Conservation (phyloP, 208 protist species). For the Trypanosoma rangeli region DNA sequence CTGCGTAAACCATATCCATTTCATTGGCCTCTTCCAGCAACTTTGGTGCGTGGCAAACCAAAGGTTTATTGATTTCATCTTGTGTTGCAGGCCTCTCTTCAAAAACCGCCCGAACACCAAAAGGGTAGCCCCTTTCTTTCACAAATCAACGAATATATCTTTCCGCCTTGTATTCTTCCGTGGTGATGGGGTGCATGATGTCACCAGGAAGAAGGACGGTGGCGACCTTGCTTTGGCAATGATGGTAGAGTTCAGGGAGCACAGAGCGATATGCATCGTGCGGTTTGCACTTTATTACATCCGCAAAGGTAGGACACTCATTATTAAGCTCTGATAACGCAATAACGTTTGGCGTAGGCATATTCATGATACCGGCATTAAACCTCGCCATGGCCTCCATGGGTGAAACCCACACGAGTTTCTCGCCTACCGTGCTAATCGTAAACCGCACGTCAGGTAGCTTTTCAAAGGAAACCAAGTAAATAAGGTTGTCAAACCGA, state of each 20-base stretch:
- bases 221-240: conserved; percentile 69
- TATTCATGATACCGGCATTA: conserved; percentile 90
- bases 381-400: conserved; percentile 90
- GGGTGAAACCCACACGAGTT: conserved; percentile 87
- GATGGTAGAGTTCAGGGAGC: conserved; percentile 67
- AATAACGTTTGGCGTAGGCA: conserved; percentile 87
- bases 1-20: conserved; percentile 77
- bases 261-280: conserved; percentile 42
- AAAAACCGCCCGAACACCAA: conserved; percentile 83
- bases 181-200: conserved; percentile 64
- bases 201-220: conserved; percentile 86
- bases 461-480: conserved; percentile 74
- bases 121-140: conserved; percentile 86
- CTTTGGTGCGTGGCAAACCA: conserved; percentile 54
- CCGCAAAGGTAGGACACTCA: conserved; percentile 75
- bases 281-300: conserved; percentile 61
- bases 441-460: conserved; percentile 80
- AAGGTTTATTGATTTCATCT: conserved; percentile 38
- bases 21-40: conserved; percentile 83
- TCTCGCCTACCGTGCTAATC: conserved; percentile 65
- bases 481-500: conserved; percentile 79
- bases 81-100: conserved; percentile 65
- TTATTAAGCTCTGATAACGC: conserved; percentile 82
- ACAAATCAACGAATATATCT: conserved; percentile 77
- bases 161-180: conserved; percentile 53